A percentile compares a stretch with the other conserved stretches of the same genome.
Conservation (phyloP, 1,139 yeast genomes). For the Candida labiduridarum region DNA sequence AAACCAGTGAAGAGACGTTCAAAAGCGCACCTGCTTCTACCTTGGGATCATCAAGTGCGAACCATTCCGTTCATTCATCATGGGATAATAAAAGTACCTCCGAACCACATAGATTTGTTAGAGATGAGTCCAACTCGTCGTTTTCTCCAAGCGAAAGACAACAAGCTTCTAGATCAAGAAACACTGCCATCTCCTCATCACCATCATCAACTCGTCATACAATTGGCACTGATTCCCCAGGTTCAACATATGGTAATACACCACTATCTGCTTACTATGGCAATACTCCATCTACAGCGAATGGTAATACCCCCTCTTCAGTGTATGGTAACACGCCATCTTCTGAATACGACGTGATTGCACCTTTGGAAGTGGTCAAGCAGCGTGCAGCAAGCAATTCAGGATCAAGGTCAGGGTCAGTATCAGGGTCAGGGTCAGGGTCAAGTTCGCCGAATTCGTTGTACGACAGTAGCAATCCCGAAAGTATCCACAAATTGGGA, state of each 20-base stretch:
- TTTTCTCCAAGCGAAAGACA: conserved; percentile 4
- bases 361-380: conserved; percentile 3
- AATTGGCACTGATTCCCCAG: background rate
- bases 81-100: conserved; percentile 1
- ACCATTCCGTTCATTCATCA: conserved; percentile 7
- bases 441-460: conserved; percentile 2
- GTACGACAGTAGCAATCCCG: background rate
- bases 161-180: conserved; percentile 1
- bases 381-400: background rate
- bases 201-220: background rate
- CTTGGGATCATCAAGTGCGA: conserved; percentile 8
- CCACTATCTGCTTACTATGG: background rate
- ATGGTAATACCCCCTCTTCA: background rate
- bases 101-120: background rate
- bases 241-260: background rate
- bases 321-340: background rate
- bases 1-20: conserved; percentile 14
- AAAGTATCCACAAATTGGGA: background rate
- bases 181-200: background rate
- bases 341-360: background rate
- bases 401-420: background rate
- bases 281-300: background rate
- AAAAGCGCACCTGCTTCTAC: conserved; percentile 8
- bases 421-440: background rate
- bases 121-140: conserved; percentile 1